Percentiles rank a stretch among this genome's conserved stretches.
Conservation (phyloP, 1,284 basidiomycete species). For the Apiotrichum laibachii region DNA sequence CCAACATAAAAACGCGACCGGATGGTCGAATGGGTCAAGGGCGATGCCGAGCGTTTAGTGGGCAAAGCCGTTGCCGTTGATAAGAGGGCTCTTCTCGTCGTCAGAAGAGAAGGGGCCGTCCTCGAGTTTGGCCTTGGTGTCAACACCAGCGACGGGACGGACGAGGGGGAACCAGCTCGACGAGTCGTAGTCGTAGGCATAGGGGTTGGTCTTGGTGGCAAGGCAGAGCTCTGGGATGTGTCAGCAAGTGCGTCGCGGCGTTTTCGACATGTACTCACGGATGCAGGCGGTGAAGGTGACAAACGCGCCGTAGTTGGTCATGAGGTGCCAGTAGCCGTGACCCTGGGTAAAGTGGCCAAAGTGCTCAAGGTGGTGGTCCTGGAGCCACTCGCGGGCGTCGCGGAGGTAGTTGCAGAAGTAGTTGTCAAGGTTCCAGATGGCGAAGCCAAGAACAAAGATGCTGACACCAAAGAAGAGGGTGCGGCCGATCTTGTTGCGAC, state of each 20-base stretch:
- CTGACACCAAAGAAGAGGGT: conserved; percentile 37
- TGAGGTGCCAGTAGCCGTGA: conserved; percentile 56
- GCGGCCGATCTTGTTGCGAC: conserved; percentile 28
- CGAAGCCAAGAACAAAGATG: conserved; percentile 52
- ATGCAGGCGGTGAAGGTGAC: conserved; percentile 50
- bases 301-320: conserved; percentile 55
- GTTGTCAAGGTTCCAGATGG: conserved; percentile 58
- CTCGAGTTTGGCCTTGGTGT: conserved; percentile 2
- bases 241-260: too few species aligned
- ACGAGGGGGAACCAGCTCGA: conserved; percentile 27
- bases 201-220: conserved; percentile 31
- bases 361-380: conserved; percentile 26
- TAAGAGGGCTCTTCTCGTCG: neutral
- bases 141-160: conserved; percentile 3
- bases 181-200: conserved; percentile 29
- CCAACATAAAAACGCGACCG: too few species aligned
- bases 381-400: conserved; percentile 14
- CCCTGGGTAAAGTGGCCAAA: conserved; percentile 46
- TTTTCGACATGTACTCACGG: conserved; percentile 31
- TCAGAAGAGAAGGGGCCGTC: conserved; percentile 1
- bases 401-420: conserved; percentile 52
- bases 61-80: neutral
- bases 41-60: neutral
- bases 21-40: too few species aligned
- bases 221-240: conserved; percentile 31